These are phyloP conservation scores for Phycomyces blakesleeanus DNA, from an alignment of 192 early-diverging fungal genomes.

Conservation along the genomic window DNA sequence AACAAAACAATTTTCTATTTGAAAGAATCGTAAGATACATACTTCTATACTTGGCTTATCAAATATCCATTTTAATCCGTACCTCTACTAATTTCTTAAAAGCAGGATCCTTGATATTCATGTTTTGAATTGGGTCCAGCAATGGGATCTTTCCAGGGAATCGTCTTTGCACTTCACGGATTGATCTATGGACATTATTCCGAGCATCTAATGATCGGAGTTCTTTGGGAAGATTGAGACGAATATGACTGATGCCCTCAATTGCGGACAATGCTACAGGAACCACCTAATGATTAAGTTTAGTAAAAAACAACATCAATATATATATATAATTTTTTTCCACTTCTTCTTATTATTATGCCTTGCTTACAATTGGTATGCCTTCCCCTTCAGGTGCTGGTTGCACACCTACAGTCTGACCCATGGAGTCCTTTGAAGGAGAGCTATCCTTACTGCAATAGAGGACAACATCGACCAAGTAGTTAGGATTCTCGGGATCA, in stretches of 20 bases:
- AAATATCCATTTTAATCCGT: too few relatives aligned
- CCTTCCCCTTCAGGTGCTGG: constrained; percentile 58
- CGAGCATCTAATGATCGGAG: constrained; percentile 54
- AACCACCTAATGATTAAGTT: constrained; percentile 45
- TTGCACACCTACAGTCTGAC: constrained; percentile 40
- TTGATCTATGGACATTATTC: constrained; percentile 57
- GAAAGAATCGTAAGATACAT: not conserved
- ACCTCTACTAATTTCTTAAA: constrained; percentile 71
- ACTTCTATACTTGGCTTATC: not conserved
- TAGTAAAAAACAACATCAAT: too few relatives aligned
- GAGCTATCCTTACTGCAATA: constrained; percentile 68
- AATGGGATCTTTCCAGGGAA: constrained; percentile 76
- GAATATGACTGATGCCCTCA: constrained; percentile 69
- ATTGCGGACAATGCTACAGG: constrained; percentile 74
- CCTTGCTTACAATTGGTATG: constrained; percentile 27
- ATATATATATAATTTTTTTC: too few relatives aligned
- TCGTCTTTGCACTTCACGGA: constrained; percentile 69
- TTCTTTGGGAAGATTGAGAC: constrained; percentile 71
- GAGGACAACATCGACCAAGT: constrained; percentile 84
- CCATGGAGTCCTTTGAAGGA: constrained; percentile 43
- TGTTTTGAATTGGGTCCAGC: constrained; percentile 86
- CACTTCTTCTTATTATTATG: not conserved
- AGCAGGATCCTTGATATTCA: constrained; percentile 76
- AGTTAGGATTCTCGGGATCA: constrained; percentile 45
- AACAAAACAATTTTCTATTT: constrained; percentile 65